Conservation (phyloP, 345 rosid genomes). For the Dovyalis caffra region DNA sequence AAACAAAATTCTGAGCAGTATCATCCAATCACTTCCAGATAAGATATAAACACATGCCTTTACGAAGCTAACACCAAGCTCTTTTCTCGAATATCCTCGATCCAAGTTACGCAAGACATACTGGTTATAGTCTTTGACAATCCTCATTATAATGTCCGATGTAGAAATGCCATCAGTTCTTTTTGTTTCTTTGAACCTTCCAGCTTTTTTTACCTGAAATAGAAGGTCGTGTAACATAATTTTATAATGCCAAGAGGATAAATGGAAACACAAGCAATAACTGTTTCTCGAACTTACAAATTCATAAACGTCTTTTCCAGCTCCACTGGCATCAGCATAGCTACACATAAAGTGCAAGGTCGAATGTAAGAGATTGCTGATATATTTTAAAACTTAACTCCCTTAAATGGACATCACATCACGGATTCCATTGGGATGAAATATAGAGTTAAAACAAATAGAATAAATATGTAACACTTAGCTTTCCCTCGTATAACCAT, state of each 20-base stretch:
- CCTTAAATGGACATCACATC: background rate
- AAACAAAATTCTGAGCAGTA: background rate
- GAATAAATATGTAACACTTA: background rate
- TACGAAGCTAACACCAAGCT: slow-evolving; percentile 90
- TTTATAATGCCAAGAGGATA: background rate
- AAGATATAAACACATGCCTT: slow-evolving; percentile 44
- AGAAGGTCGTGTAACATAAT: slow-evolving; percentile 20
- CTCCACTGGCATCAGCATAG: slow-evolving; percentile 91
- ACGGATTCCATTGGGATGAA: background rate
- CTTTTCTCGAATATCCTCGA: slow-evolving; percentile 91
- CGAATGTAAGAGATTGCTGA: slow-evolving; percentile 1
- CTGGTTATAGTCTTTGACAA: slow-evolving; percentile 88
- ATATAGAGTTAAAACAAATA: background rate
- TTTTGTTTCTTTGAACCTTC: slow-evolving; percentile 87
- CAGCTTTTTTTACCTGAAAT: slow-evolving; percentile 72
- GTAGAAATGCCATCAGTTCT: slow-evolving; percentile 95
- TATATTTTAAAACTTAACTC: background rate
- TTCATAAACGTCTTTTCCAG: slow-evolving; percentile 89
- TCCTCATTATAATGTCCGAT: slow-evolving; percentile 90
- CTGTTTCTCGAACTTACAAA: slow-evolving; percentile 54
- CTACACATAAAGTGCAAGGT: slow-evolving; percentile 32
- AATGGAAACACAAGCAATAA: slow-evolving; percentile 10
- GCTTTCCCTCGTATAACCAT: background rate
- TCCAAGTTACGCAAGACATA: slow-evolving; percentile 91
- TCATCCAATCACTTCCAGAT: background rate